Base-by-base conservation (phyloP, 2,329 filamentous ascomycete genomes). In the Biscogniauxia mediterranea region DNA sequence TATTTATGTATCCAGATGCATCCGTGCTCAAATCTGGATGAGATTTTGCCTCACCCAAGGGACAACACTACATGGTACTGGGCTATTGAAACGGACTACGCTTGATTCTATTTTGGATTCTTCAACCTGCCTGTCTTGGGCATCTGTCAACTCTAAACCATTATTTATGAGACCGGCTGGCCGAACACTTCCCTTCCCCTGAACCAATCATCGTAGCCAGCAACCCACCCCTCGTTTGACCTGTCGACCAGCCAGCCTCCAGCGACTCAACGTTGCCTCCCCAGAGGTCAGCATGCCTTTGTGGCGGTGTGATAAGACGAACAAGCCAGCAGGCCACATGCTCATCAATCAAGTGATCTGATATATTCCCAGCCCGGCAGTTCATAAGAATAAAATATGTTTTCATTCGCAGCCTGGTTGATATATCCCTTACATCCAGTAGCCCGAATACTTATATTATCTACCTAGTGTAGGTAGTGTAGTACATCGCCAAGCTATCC, bases 231-330 rank as follows among this genome's bases (percentile, higher is more conserved):
- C 38, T 46, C 38, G 38, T 46, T 46, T n/a, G 38, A 46, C 17
- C 38, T 46, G 38, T 52, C 51, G 11, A 26, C 15, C 19, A 54
- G 52, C 25, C 21, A 53, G 51, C 42, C 56, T 55, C 58, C 26
- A 46, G 17, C 2, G 17, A 46, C 38, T n/a, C 17, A 46, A 46
- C 15, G 38, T 46, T 17, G 38, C 38, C 15, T 46, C 17, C 38
- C 38, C 38, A 46, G 38, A 46, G 38, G 38, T 46, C 38, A 46
- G 38, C 6, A 46, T 46, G 25, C 49, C 59, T 59, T 61, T 63
- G 61, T 66, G 61, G 64, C 64, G 64, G 63, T 66, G 65, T 66
- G 63, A 66, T 61, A 46, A 15, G 58, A 62, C 57, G 55, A 56
- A 56, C 61, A 66, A 59, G 26, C 32, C 61, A 61, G 51, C 57